Evolutionary conservation across 805 yeast species (phyloP).

Genomic region (Ascoidea rubescens): DNA sequence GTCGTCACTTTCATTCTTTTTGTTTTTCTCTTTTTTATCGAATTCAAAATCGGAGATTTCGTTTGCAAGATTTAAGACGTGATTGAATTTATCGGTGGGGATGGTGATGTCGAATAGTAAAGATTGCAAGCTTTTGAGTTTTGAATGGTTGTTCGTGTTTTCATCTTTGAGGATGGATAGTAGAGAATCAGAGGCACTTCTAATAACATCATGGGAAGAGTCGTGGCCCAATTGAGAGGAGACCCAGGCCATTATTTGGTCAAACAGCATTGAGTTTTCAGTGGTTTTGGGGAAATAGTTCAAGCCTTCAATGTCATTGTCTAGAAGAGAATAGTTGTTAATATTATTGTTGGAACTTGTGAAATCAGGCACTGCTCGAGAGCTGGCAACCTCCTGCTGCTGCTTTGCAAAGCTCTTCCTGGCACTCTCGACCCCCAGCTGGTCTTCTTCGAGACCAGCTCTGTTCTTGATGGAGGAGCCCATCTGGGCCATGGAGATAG

Average conservation of each 20-base stretch:
- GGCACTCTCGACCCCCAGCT: constrained; percentile 12
- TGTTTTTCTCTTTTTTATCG: constrained; percentile 15
- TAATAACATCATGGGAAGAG: constrained; percentile 57
- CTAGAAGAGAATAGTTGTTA: constrained; percentile 5
- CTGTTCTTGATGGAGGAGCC: constrained; percentile 25
- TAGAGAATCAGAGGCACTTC: constrained; percentile 58
- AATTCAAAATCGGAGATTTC: constrained; percentile 41
- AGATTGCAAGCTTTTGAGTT: constrained; percentile 18
- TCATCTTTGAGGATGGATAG: constrained; percentile 40
- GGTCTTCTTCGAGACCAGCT: constrained; percentile 16
- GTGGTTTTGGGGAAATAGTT: constrained; percentile 51
- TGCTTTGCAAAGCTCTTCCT: constrained; percentile 11
- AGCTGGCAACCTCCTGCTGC: constrained; percentile 6
- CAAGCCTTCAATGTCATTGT: constrained; percentile 27
- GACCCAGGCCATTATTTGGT: constrained; percentile 46
- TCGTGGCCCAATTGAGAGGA: constrained; percentile 45
- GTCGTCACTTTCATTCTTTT: constrained; percentile 23
- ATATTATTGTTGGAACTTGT: constrained; percentile 1
- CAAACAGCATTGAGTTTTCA: constrained; percentile 36
- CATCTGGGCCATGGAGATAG: constrained; percentile 54
- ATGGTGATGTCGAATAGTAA: constrained; percentile 7
- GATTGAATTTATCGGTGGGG: constrained; percentile 25
- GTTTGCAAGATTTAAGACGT: constrained; percentile 27
- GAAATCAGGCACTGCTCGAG: neutral
- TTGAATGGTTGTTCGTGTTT: constrained; percentile 28